Base-by-base conservation (phyloP, 805 yeast genomes). In the Spathaspora gorwiae region DNA sequence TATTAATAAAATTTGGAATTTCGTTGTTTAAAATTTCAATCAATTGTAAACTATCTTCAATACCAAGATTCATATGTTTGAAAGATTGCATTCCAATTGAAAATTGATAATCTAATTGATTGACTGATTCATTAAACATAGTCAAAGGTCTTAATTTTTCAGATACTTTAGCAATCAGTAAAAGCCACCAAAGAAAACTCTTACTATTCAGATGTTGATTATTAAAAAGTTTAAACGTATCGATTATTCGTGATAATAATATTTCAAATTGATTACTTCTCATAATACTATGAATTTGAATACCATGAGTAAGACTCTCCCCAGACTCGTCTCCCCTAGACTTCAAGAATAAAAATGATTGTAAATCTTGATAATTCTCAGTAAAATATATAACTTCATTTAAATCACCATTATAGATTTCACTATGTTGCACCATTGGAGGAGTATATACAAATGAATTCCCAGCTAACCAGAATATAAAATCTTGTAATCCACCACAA, bases 391-490 rank as follows among this genome's bases (percentile, higher is more conserved):
- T 7, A 32, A 41, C 11, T 19, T 45, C 46, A 34, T 30, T 24
- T 6, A 39, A 24, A 11, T 32, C 27, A 13, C 45, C 44, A 26
- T 27, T 29, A 26, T 39, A 37, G 3, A 32, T 12, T 7, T 24
- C 31, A 13, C 26, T 3, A 11, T 31, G n/a, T 8, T 30, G 13
- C 1, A 5, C 9, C 5, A 12, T 15, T 9, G 7, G 19, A 10
- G 37, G 29, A 3, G 8, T 30, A 15, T 27, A 44, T 6, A 13
- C 35, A 13, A 39, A 13, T 30, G 37, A 30, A 33, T 40, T 29
- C 1, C 72, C 74, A 34, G 68, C 52, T 15, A 78, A 37, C 84
- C 85, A 80, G 1, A 61, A 49, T 3, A 77, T 35, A 51, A 79
- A 72, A 1, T 50, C 34, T 6, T 67, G 35, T 24, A 35, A 35